Evolutionary conservation across 148 eudicot species (phyloP).

Genomic region (Fagopyrum tataricum): DNA sequence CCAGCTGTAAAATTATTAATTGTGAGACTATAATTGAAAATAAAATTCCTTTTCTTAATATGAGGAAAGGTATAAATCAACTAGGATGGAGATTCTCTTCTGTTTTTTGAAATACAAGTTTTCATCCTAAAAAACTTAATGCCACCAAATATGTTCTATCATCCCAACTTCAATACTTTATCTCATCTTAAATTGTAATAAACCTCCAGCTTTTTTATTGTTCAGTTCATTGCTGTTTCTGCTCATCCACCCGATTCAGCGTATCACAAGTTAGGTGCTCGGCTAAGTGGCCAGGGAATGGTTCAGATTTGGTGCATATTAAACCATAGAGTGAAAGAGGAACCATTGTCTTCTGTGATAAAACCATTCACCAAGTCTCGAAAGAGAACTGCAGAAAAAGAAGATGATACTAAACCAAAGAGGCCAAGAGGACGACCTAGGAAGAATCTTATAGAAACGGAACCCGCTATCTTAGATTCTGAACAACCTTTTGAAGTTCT

Average conservation of each 20-base stretch:
- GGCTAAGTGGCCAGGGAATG: conserved; percentile 77
- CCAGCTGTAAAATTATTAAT: not conserved
- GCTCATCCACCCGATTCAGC: conserved; percentile 95
- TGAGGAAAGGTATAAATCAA: conserved; percentile 1
- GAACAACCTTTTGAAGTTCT: conserved; percentile 28
- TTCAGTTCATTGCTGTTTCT: conserved; percentile 85
- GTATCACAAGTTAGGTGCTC: conserved; percentile 77
- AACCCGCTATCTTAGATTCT: conserved; percentile 16
- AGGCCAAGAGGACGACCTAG: conserved; percentile 19
- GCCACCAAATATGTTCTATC: not conserved
- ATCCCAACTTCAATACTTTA: not conserved
- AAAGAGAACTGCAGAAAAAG: conserved; percentile 17
- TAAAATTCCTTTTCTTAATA: not conserved
- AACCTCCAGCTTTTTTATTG: conserved; percentile 13
- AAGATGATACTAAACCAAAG: conserved; percentile 19
- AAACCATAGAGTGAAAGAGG: conserved; percentile 21
- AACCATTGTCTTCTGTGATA: conserved; percentile 23
- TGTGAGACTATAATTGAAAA: not conserved
- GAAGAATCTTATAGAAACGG: conserved; percentile 27
- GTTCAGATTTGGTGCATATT: conserved; percentile 83
- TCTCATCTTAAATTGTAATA: not conserved
- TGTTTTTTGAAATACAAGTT: not conserved
- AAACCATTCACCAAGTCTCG: conserved; percentile 24
- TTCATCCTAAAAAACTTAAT: not conserved
- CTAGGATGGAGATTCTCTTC: not conserved